Evolutionary conservation across 495 filamentous ascomycete genomes (phyloP).

Genomic region (Penicillium ochrochloron): DNA sequence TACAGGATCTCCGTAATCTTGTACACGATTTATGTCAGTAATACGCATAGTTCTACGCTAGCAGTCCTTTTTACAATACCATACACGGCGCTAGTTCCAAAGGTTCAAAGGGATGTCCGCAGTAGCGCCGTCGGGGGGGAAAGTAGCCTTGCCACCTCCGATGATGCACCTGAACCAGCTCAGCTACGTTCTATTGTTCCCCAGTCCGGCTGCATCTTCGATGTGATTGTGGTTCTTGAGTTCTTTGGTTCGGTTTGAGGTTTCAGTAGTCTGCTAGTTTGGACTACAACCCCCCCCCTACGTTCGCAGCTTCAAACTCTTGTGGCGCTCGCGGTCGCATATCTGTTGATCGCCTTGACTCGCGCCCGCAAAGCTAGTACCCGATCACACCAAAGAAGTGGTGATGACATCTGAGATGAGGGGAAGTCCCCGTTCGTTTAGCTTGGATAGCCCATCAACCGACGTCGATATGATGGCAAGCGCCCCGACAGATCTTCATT

Average conservation of each 20-base stretch:
- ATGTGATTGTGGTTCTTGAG: neutral
- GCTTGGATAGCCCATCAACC: conserved; percentile 6
- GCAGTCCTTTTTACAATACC: neutral
- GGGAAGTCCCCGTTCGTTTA: conserved; percentile 9
- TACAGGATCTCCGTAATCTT: neutral
- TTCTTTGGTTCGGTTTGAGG: neutral
- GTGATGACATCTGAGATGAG: conserved; percentile 20
- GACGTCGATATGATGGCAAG: conserved; percentile 36
- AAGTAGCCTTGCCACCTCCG: conserved; percentile 28
- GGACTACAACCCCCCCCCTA: neutral
- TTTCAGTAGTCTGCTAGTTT: neutral
- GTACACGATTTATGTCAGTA: neutral
- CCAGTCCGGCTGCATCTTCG: neutral
- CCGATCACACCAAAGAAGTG: conserved; percentile 11
- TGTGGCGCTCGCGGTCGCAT: conserved; percentile 2
- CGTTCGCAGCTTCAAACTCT: neutral
- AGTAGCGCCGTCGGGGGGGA: conserved; percentile 31
- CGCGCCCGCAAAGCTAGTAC: neutral
- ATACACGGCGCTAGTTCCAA: conserved; percentile 20
- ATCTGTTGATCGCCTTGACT: neutral
- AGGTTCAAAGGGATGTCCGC: conserved; percentile 24
- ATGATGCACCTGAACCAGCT: conserved; percentile 15
- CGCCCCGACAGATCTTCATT: neutral
- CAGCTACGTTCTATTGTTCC: conserved; percentile 2
- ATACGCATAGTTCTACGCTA: neutral